Evolutionary conservation across 208 protist genomes (phyloP).

Genomic region (Wallacemonas sp.): DNA sequence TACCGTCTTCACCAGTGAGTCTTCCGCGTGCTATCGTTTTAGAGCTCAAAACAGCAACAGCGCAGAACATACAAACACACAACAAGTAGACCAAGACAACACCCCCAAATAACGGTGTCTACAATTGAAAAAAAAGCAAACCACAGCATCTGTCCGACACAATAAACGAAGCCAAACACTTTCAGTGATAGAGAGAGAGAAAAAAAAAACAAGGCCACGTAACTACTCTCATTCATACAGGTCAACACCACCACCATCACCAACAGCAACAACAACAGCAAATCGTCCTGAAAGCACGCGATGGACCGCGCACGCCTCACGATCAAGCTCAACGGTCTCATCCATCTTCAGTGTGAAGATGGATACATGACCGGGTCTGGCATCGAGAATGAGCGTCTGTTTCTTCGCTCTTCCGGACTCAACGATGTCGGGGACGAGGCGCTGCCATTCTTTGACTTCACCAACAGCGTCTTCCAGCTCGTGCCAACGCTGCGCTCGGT

Average conservation of each 20-base stretch:
- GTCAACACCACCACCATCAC: neutral
- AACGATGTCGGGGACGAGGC: conserved; percentile 40
- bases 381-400: conserved; percentile 45
- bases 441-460: conserved; percentile 58
- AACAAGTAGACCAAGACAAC: neutral
- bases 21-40: neutral
- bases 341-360: conserved; percentile 66
- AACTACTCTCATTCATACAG: too few species aligned
- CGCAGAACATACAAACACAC: conserved; percentile 5
- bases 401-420: conserved; percentile 37
- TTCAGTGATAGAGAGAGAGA: too few species aligned
- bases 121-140: too few species aligned
- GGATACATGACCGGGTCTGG: conserved; percentile 63
- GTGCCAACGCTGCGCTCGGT: conserved; percentile 35
- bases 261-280: neutral
- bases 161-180: too few species aligned
- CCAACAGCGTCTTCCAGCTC: conserved; percentile 56
- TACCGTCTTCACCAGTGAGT: neutral
- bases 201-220: too few species aligned
- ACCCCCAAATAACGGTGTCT: neutral
- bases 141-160: too few species aligned
- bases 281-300: neutral
- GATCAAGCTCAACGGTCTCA: conserved; percentile 53
- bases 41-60: neutral
- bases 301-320: conserved; percentile 59